These are phyloP conservation scores for Hsuehochloa calcarea DNA, from an alignment of 176 grass and related monocot species.

Conservation along the genomic window DNA sequence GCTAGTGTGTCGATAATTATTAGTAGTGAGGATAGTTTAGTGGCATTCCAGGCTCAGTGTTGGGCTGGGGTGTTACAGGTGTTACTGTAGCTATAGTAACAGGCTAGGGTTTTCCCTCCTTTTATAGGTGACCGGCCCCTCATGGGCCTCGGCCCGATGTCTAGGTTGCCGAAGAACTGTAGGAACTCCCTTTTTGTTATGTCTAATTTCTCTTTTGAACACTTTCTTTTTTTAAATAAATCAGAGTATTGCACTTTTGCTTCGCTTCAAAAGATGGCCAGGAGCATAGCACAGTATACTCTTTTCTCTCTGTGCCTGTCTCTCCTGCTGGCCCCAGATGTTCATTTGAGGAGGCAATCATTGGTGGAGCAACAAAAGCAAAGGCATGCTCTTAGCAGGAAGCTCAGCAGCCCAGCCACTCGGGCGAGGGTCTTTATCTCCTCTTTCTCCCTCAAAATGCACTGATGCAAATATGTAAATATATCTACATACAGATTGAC, in stretches of 20 bases:
- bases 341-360: slow-evolving; percentile 34
- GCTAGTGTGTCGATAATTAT: too few relatives aligned
- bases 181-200: too few relatives aligned
- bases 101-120: too few relatives aligned
- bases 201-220: too few relatives aligned
- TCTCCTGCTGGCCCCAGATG: slow-evolving; percentile 1
- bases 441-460: slow-evolving; percentile 31
- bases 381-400: slow-evolving; percentile 21
- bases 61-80: too few relatives aligned
- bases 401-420: slow-evolving; percentile 24
- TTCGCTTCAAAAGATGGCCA: slow-evolving; percentile 47
- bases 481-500: slow-evolving; percentile 16
- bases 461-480: slow-evolving; percentile 28
- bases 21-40: too few relatives aligned
- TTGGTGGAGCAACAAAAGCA: slow-evolving; percentile 36
- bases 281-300: slow-evolving; percentile 15
- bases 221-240: too few relatives aligned
- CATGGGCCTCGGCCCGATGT: too few relatives aligned
- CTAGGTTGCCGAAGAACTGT: too few relatives aligned
- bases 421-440: slow-evolving; percentile 15
- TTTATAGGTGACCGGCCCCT: too few relatives aligned
- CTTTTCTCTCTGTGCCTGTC: slow-evolving; percentile 18
- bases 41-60: too few relatives aligned
- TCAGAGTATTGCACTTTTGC: not conserved
- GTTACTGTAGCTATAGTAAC: too few relatives aligned